Percentiles rank a stretch among this genome's conserved stretches.
phyloP scores from a whole-genome alignment of 345 rosid genomes.

The Clausena lansium region DNA sequence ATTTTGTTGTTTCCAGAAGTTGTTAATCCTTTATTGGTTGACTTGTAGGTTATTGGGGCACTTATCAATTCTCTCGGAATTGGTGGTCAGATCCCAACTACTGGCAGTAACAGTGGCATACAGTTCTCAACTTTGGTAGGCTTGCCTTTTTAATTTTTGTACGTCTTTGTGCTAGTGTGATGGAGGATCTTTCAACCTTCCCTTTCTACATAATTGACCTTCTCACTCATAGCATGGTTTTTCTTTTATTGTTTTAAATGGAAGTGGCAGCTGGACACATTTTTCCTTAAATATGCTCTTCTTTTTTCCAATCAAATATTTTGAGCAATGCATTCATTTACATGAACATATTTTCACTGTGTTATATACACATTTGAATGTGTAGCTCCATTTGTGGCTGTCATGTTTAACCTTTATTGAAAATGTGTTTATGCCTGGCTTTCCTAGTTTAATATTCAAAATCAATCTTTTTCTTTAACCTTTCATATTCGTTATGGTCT shows the following conservation, averaged over 20 bases:
- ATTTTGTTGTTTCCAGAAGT: slow-evolving; percentile 3
- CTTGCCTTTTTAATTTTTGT: not conserved
- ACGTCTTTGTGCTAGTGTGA: not conserved
- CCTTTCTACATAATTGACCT: not conserved
- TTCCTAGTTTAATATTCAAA: not conserved
- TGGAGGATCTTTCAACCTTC: not conserved
- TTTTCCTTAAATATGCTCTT: not conserved
- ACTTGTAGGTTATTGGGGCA: slow-evolving; percentile 76
- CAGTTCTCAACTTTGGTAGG: slow-evolving; percentile 57
- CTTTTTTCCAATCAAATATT: not conserved
- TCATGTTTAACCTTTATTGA: not conserved
- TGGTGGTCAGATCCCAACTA: slow-evolving; percentile 46
- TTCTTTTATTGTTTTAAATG: not conserved
- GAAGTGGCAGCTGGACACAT: not conserved
- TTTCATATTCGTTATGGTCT: not conserved
- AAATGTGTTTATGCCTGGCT: not conserved
- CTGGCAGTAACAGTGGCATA: slow-evolving; percentile 36
- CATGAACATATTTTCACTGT: not conserved
- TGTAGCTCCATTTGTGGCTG: not conserved
- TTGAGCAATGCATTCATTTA: not conserved
- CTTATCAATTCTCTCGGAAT: slow-evolving; percentile 81
- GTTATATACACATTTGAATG: not conserved
- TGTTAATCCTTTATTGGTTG: slow-evolving; percentile 12
- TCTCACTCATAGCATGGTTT: not conserved
- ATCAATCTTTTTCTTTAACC: not conserved